Evolutionary conservation across 768 basidiomycete species (phyloP).

Genomic region (Xerocomellus amylosporus): DNA sequence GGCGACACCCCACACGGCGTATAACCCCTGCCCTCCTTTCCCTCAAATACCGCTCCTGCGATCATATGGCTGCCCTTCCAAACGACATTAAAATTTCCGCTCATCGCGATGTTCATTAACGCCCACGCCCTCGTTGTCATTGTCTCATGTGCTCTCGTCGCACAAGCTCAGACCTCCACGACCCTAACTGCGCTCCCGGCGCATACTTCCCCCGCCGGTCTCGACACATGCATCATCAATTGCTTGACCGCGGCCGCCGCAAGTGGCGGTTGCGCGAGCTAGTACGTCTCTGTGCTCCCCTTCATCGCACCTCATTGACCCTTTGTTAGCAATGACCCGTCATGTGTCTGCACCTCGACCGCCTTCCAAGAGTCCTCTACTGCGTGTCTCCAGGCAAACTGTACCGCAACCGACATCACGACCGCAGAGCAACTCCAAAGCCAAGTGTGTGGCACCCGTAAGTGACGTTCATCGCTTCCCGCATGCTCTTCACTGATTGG

Average conservation of each 20-base stretch:
- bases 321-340: conserved; percentile 34
- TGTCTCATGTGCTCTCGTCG: conserved; percentile 17
- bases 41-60: conserved; percentile 14
- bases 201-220: conserved; percentile 2
- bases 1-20: not conserved
- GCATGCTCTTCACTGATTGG: not conserved
- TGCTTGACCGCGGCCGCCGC: conserved; percentile 10
- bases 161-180: conserved; percentile 14
- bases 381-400: conserved; percentile 35
- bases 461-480: not conserved
- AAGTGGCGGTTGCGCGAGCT: not conserved
- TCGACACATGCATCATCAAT: conserved; percentile 4
- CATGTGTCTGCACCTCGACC: conserved; percentile 39
- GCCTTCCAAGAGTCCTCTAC: conserved; percentile 36
- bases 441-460: conserved; percentile 31
- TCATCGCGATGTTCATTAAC: conserved; percentile 15
- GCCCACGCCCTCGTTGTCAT: conserved; percentile 19
- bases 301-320: not conserved
- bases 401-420: conserved; percentile 29
- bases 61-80: not conserved
- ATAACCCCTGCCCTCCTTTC: not conserved
- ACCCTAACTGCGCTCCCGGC: not conserved
- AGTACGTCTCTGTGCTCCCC: conserved; percentile 6
- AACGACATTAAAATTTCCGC: not conserved
- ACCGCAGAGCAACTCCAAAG: conserved; percentile 34